Evolutionary conservation across 2,329 filamentous ascomycete species (phyloP), one percentile per base, ranked within the genome.

Genomic region (Blastomyces parvus): DNA sequence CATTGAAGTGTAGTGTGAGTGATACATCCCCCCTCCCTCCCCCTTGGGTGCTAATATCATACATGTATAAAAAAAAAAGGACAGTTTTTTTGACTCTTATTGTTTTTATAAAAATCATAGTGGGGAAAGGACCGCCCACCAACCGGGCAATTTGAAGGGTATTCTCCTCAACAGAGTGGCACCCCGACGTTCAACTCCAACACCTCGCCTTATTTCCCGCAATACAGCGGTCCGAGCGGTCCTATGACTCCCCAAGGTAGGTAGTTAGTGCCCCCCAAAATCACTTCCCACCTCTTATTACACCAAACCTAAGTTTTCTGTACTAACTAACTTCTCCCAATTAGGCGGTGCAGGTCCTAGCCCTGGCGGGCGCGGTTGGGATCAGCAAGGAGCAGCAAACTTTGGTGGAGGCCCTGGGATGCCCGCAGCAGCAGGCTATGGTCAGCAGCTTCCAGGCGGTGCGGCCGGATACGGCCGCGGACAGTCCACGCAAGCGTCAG

Each of bases 111-210:
- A 68, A 59, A 66, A 2, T 68, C 70, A 48, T 73, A 97, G 93
- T 99, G 94, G 94, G 94, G 94, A 75, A 99, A 99, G 81, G 94
- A 99, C 79, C 96, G 96, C 80, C 91, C 92, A 61, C 91, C 94
- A 36, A 91, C 86, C 70, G 84, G 87, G 69, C 83, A 89, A 72
- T 89, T 88, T 69, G 95, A 96, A 71, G 90, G 90, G 70, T 93
- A 89, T 74, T 87, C 89, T 70, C 88, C 92, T 62, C 89, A 92
- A 74, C 90, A 86, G 70, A 88, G 83, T 70, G 87, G 86, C 77
- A 87, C 83, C 69, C 85, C 84, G 62, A 81, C 80, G 63, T 96
- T 76, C 70, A 74, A 88, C 73, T 88, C 89, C 67, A 89, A 87
- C 70, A 90, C 90, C 55, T 89, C 90, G 64, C 80, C 82, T 44